Evolutionary conservation across 2,329 filamentous ascomycete genomes (phyloP), one percentile per base, ranked within the genome.

Genomic region (Sclerotinia sclerotiorum): DNA sequence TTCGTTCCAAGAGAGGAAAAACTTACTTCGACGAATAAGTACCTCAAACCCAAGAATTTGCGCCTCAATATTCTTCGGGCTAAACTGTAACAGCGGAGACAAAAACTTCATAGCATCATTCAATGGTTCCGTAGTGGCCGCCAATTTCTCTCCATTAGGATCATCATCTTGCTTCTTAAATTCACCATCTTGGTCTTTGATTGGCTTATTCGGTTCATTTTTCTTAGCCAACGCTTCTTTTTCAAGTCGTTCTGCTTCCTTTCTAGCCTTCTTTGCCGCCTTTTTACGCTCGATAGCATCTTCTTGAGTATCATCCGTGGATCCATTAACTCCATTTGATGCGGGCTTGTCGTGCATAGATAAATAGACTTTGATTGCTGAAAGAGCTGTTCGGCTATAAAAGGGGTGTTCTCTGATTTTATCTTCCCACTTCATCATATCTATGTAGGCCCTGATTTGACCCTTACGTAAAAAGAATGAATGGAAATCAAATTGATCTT

Each of bases 401-500:
- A 97, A 97, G 1, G 95, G 95, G 78, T 99, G 95, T 75, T 97
- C 91, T 67, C 93, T 89, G 56, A 98, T 81, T 70, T 89, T 88
- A 77, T 99, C 94, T 78, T 98, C 94, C 96, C 95, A 99, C 74
- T 91, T 88, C 58, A 99, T 85, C 93, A 99, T 97, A 74, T 97
- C 94, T 52, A 99, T 84, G 77, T 99, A 99, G 1, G 95, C 92
- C 68, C 94, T 86, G 70, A 98, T 92, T 83, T 97, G 94, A 19
- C 96, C 96, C 80, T 98, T 99, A 27, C 95, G 86, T n/a, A 99
- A 83, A 27, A 93, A 97, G 80, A 99, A 99, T 78, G 88, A 93
- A 83, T 99, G 96, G 83, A 99, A 99, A 79, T 99, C 95, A 76
- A 98, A 97, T 77, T 99, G 95, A 75, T 99, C 95, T 78, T 99